Evolutionary conservation across 306 rosid genomes (phyloP).

Genomic region (Gastrolobium villosum): DNA sequence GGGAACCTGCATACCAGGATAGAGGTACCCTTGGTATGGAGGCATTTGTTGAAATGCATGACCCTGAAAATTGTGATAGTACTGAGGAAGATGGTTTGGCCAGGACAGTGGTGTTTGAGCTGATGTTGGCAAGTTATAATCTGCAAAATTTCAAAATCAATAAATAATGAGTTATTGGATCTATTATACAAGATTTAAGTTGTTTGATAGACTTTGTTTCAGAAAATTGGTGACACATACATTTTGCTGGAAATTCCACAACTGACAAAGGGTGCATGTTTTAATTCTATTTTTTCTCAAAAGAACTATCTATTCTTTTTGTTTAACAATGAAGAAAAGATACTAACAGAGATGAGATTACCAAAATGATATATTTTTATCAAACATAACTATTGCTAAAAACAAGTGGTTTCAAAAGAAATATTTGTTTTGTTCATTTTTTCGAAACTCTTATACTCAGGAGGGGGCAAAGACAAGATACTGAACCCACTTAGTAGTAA

Average conservation of each 20-base stretch:
- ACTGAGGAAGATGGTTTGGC: conserved; percentile 82
- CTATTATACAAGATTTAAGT: conserved; percentile 35
- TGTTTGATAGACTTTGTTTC: conserved; percentile 30
- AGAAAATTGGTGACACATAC: conserved; percentile 13
- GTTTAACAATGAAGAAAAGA: conserved; percentile 16
- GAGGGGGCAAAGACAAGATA: conserved; percentile 15
- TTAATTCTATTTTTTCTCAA: conserved; percentile 29
- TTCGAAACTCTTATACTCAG: background rate
- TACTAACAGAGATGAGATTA: background rate
- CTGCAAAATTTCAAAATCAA: conserved; percentile 57
- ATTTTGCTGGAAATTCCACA: conserved; percentile 6
- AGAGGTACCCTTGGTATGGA: conserved; percentile 84
- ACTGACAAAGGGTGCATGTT: background rate
- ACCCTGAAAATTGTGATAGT: conserved; percentile 90
- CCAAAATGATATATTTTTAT: conserved; percentile 22
- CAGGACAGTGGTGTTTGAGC: conserved; percentile 68
- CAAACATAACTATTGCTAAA: conserved; percentile 1
- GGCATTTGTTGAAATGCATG: conserved; percentile 77
- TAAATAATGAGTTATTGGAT: conserved; percentile 1
- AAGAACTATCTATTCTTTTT: conserved; percentile 11
- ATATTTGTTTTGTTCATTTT: background rate
- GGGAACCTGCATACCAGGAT: conserved; percentile 89
- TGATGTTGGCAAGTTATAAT: conserved; percentile 60
- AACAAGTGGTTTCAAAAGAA: conserved; percentile 3
- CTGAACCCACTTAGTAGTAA: conserved; percentile 4